Evolutionary conservation across 768 basidiomycete species (phyloP), one percentile per base, ranked within the genome.

Genomic region (Pholiota microspora): DNA sequence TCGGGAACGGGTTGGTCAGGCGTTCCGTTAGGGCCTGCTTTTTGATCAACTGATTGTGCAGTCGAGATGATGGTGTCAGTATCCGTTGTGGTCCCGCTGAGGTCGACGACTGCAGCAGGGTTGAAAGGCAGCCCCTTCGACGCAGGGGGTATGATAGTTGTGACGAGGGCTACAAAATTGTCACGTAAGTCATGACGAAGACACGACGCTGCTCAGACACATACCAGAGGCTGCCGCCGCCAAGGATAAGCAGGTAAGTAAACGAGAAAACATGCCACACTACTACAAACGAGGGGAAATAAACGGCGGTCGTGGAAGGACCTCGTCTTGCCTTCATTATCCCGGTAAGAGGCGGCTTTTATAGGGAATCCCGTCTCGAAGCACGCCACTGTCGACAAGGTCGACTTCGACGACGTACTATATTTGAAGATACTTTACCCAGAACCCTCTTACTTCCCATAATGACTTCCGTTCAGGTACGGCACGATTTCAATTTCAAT

Each of bases 11-110:
- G 50, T 40, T 51, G 50, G 8, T 51, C 29, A 6, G 38, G 50
- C 10, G 50, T 16, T 0, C 50, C 50, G 2, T 7, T 9, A 3
- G 50, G 27, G 9, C 38, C 18, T 6, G 16, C 21, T 16, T 51
- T 51, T 24, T 45, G 51, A 24, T 51, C 51, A 34, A 51, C 44
- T 0, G 15, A 15, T 27, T 44, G 51, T 2, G 40, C 51, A 23
- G 51, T 44, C 10, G 51, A 29, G 4, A 42, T 12, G 27, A 51
- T 51, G 9, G 51, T 44, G 24, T 51, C 51, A 2, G 51, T 42
- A 15, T 51, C 51, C 27, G 51, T 51, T 0, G 12, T 24, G 25
- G 51, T 42, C 5, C 28, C 51, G 2, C 28, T 44, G 8, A 42
- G 13, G 18, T 51, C 24, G n/a, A 51, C n/a, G 15, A 28, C 51